phyloP scores from a whole-genome alignment of 228 moss, liverwort and hornwort species.

The Sphagnum fallax region DNA sequence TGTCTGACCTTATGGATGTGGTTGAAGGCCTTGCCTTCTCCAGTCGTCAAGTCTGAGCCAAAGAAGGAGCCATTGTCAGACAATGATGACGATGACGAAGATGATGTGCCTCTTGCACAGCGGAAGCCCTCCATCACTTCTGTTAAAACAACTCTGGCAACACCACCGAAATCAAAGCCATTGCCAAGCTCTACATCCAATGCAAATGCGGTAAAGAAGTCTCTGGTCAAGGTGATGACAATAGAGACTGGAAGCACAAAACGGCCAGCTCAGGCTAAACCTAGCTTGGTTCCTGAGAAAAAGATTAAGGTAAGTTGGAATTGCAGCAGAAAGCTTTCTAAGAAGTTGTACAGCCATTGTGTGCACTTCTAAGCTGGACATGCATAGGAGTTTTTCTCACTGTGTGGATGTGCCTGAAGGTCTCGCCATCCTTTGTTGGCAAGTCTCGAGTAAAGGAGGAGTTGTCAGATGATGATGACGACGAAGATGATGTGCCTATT shows the following conservation, averaged over 20 bases:
- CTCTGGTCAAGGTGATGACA: conserved; percentile 12
- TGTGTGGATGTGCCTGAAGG: not conserved
- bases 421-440: not conserved
- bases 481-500: conserved; percentile 71
- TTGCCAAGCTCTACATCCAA: conserved; percentile 34
- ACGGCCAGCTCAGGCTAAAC: no score
- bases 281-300: no score
- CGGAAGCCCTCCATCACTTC: conserved; percentile 27
- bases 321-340: no score
- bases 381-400: no score
- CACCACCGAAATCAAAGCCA: conserved; percentile 37
- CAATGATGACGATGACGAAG: conserved; percentile 57
- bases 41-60: not conserved
- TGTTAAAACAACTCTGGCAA: conserved; percentile 27
- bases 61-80: conserved; percentile 9
- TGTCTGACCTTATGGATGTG: not conserved
- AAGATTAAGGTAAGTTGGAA: no score
- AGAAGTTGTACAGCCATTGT: no score
- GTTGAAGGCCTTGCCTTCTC: not conserved
- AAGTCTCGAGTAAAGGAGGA: conserved; percentile 10
- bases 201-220: conserved; percentile 31
- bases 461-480: conserved; percentile 19
- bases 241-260: no score
- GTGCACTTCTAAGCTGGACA: no score
- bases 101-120: conserved; percentile 65